These are phyloP conservation scores for Solanum sejunctum DNA, from an alignment of 257 asterid genomes.

Conservation along the genomic window DNA sequence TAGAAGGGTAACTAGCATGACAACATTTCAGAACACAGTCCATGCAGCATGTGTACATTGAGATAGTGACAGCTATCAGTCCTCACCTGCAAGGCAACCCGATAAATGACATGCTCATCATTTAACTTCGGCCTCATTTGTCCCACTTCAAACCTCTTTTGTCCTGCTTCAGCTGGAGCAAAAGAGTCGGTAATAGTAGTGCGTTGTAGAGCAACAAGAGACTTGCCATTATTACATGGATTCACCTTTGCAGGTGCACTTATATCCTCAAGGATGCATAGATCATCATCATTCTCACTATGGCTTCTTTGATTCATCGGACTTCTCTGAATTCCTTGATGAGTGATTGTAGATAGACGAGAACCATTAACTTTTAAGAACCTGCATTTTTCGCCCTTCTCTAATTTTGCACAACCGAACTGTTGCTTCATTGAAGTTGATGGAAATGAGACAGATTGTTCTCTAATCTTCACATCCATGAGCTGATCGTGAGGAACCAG, in stretches of 20 bases:
- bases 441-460: slow-evolving; percentile 7
- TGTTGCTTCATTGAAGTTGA: slow-evolving; percentile 17
- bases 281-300: slow-evolving; percentile 49
- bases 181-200: slow-evolving; percentile 24
- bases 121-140: slow-evolving; percentile 41
- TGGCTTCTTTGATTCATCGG: slow-evolving; percentile 9
- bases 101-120: slow-evolving; percentile 50
- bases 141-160: slow-evolving; percentile 15
- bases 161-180: slow-evolving; percentile 20
- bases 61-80: not conserved
- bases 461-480: slow-evolving; percentile 12
- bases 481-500: slow-evolving; percentile 13
- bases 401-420: slow-evolving; percentile 7
- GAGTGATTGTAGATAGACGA: slow-evolving; percentile 10
- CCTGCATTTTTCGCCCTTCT: slow-evolving; percentile 6
- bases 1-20: not conserved
- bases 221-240: slow-evolving; percentile 22
- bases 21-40: not conserved
- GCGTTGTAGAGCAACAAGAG: slow-evolving; percentile 16
- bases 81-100: slow-evolving; percentile 72
- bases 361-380: slow-evolving; percentile 9
- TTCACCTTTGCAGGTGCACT: slow-evolving; percentile 43
- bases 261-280: slow-evolving; percentile 61
- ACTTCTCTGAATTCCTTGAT: slow-evolving; percentile 28
- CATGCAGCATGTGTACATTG: not conserved